These are phyloP conservation scores for Daldinia decipiens DNA, from an alignment of 495 filamentous ascomycete genomes.

Conservation along the genomic window DNA sequence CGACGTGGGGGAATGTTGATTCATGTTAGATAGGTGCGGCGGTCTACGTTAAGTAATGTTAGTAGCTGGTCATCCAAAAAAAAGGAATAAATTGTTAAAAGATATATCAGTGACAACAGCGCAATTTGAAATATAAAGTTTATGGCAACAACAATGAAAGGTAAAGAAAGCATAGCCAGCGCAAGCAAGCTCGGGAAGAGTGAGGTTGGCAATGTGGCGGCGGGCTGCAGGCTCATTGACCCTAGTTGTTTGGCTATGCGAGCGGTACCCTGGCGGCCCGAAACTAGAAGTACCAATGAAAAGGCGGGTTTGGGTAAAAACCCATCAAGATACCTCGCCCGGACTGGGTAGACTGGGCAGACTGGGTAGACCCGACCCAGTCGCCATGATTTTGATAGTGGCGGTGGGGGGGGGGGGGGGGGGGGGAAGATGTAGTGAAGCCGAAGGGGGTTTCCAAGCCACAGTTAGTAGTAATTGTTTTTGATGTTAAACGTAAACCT, in stretches of 20 bases:
- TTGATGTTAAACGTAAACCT: no score
- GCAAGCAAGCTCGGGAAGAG: slow-evolving; percentile 22
- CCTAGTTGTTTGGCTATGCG: slow-evolving; percentile 27
- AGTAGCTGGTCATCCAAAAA: slow-evolving; percentile 11
- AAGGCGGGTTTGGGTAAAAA: slow-evolving; percentile 20
- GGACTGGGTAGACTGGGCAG: slow-evolving; percentile 8
- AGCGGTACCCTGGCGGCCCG: slow-evolving; percentile 35
- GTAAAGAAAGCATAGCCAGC: background rate
- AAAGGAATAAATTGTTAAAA: background rate
- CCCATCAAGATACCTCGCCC: slow-evolving; percentile 28
- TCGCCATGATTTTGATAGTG: slow-evolving; percentile 22
- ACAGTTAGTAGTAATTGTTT: slow-evolving; percentile 19
- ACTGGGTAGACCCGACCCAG: slow-evolving; percentile 10
- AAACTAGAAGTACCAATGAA: slow-evolving; percentile 38
- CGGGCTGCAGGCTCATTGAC: slow-evolving; percentile 27
- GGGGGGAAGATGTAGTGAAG: slow-evolving; percentile 15
- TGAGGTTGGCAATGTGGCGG: slow-evolving; percentile 21
- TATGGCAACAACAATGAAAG: background rate
- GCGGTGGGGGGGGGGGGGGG: slow-evolving; percentile 27
- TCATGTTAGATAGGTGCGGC: slow-evolving; percentile 57
- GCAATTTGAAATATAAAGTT: background rate
- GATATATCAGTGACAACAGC: slow-evolving; percentile 12
- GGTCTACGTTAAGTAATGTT: slow-evolving; percentile 44
- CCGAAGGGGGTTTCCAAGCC: slow-evolving; percentile 27
- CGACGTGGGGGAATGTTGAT: slow-evolving; percentile 76